These are phyloP conservation scores for Nectriaceae sp. DNA, from an alignment of 2,329 filamentous ascomycete species.

Conservation along the genomic window DNA sequence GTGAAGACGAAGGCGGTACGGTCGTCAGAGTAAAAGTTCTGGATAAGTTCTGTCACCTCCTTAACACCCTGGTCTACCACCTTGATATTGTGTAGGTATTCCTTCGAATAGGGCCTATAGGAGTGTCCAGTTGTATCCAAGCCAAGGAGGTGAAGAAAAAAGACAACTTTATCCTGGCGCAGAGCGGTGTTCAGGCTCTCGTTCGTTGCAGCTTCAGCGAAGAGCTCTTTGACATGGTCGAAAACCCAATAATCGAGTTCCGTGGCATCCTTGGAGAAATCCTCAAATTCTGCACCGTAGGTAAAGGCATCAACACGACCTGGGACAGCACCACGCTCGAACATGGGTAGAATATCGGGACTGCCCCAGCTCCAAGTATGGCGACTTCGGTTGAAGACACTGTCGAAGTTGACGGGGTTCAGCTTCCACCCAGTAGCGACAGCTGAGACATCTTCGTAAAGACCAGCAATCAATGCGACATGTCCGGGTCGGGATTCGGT, in stretches of 20 bases:
- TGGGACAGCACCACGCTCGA: constrained; percentile 85
- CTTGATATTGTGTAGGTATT: constrained; percentile 94
- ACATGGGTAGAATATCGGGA: constrained; percentile 97
- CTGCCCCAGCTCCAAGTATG: constrained; percentile 99
- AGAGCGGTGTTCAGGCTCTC: constrained; percentile 71
- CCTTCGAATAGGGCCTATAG: constrained; percentile 88
- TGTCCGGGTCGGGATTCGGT: constrained; percentile 96
- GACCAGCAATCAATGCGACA: constrained; percentile 91
- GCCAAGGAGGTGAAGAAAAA: constrained; percentile 92
- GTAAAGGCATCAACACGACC: constrained; percentile 85
- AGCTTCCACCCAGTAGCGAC: constrained; percentile 98
- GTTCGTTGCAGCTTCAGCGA: constrained; percentile 77
- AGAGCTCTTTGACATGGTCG: constrained; percentile 86
- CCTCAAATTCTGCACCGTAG: constrained; percentile 83
- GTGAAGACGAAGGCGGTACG: constrained; percentile 96
- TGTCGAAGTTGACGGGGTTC: constrained; percentile 98
- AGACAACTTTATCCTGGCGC: constrained; percentile 83
- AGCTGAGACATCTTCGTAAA: constrained; percentile 97
- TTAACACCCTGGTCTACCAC: constrained; percentile 88
- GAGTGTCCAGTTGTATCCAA: constrained; percentile 88
- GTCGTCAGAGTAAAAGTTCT: constrained; percentile 81
- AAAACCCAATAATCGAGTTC: constrained; percentile 94
- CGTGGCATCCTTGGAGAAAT: constrained; percentile 82
- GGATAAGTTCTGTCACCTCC: constrained; percentile 78
- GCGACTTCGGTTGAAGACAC: constrained; percentile 92